Conservation (phyloP, 352 stramenopile species). For the Phytophthora fragariae region DNA sequence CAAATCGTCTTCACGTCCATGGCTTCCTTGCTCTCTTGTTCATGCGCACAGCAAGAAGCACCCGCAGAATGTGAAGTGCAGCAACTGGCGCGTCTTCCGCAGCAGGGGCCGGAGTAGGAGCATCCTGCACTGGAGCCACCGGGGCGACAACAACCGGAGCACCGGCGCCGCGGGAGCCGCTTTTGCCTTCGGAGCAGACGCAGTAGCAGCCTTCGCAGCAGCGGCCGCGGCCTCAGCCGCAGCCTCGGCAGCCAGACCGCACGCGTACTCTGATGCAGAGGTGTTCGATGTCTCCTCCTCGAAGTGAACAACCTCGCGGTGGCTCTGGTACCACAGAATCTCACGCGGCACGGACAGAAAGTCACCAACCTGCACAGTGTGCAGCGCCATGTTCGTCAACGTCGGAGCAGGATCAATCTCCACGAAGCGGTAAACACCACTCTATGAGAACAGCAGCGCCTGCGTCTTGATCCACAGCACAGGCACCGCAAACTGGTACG, state of each 20-base stretch:
- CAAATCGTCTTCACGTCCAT: constrained; percentile 75
- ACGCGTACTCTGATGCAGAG: constrained; percentile 73
- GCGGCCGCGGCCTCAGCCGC: constrained; percentile 42
- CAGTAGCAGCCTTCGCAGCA: constrained; percentile 53
- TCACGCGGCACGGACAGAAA: constrained; percentile 63
- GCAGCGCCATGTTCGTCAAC: constrained; percentile 86
- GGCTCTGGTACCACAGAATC: constrained; percentile 87
- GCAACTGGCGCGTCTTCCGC: constrained; percentile 68
- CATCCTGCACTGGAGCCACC: constrained; percentile 30
- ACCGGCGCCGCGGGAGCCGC: constrained; percentile 42
- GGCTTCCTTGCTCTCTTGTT: constrained; percentile 79
- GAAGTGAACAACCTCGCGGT: constrained; percentile 84
- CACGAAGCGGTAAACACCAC: constrained; percentile 75
- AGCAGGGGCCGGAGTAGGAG: constrained; percentile 29
- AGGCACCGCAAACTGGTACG: constrained; percentile 90
- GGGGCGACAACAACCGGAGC: constrained; percentile 29
- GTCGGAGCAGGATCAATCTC: constrained; percentile 87
- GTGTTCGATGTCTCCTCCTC: constrained; percentile 69
- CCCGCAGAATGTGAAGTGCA: constrained; percentile 73
- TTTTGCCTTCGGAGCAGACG: constrained; percentile 38
- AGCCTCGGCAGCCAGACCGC: constrained; percentile 38
- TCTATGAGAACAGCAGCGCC: constrained; percentile 69
- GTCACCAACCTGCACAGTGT: constrained; percentile 75
- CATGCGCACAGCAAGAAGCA: constrained; percentile 71
- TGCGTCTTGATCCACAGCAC: constrained; percentile 94